Evolutionary conservation across 1,284 basidiomycete species (phyloP).

Genomic region (Trametes polyzona): DNA sequence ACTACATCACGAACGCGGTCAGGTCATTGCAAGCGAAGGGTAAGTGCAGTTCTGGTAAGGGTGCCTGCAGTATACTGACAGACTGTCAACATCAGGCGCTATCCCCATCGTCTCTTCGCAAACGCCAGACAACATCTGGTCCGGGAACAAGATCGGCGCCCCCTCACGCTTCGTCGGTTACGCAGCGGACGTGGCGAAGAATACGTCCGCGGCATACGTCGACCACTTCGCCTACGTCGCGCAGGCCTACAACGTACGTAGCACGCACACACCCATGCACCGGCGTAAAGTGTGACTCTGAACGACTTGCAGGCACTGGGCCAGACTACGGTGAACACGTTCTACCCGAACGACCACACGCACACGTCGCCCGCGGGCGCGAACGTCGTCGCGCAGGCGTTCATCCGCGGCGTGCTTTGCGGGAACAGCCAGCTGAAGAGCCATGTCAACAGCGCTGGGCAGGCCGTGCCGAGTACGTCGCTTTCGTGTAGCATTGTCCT

Average conservation of each 20-base stretch:
- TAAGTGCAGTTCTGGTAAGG: background rate
- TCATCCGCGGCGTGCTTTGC: conserved; percentile 34
- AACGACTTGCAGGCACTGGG: conserved; percentile 48
- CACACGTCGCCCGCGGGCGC: conserved; percentile 42
- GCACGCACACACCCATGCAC: no score
- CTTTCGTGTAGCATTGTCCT: background rate
- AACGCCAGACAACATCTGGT: conserved; percentile 52
- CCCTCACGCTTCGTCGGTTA: conserved; percentile 51
- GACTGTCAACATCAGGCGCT: conserved; percentile 23
- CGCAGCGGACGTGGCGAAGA: conserved; percentile 43
- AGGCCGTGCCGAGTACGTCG: background rate
- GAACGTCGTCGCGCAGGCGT: conserved; percentile 43
- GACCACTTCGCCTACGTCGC: conserved; percentile 52
- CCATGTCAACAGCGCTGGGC: conserved; percentile 6
- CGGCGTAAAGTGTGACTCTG: no score
- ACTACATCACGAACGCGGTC: conserved; percentile 46
- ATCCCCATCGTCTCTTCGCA: conserved; percentile 52
- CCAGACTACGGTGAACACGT: conserved; percentile 43
- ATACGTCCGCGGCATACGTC: conserved; percentile 46
- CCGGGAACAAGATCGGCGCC: conserved; percentile 38
- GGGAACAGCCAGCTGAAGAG: conserved; percentile 12
- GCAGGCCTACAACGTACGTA: background rate
- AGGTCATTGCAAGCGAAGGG: conserved; percentile 49
- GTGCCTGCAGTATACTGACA: background rate
- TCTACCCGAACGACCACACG: conserved; percentile 51